Evolutionary conservation across 176 grass and related monocot genomes (phyloP), one percentile per base, ranked within the genome.

Genomic region (Musa schizocarpa): DNA sequence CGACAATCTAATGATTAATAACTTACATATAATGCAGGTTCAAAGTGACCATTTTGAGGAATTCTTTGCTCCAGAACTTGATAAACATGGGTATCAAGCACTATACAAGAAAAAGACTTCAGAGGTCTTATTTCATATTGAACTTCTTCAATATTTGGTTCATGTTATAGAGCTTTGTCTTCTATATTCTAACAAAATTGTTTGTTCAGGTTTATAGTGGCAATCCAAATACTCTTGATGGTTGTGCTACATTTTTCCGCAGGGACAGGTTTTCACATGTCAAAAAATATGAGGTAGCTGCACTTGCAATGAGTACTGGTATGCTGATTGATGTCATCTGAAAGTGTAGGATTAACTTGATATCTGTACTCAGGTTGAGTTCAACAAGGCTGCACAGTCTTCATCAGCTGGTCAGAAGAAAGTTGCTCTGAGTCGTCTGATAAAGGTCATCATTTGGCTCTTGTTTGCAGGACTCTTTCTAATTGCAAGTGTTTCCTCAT

Each of bases 311-410:
- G 88, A 13, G 25, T 57, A 27, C 12, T 21, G 29, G 2, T 8
- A 10, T 55, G 3, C 23, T 17, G 21, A 56, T 27, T 27, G 72
- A 72, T 53, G 1, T 27, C 9, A 13, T 19, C 8, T 27, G 11
- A 16, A 9, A 56, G 23, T 24, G 9, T 8, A 24, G 50, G 52
- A 16, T 19, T 52, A 8, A 52, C 7, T 10, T 13, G 20, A 51
- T 20, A 9, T 74, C 13, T 56, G 24, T 57, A 10, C 77, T 72
- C 73, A 99, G 96, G 96, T 99, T 84, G 91, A 99, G 52, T 99
- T 99, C 69, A 99, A 99, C 79, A 99, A 99, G 80, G 96, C 96
- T 79, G 96, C 96, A 85, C 91, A 99, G 62, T 99, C 96, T 76
- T 86, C 95, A 81, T 89, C 96, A 82, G 23, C 91, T 89, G 23